Base-by-base conservation (phyloP, 768 basidiomycete species). In the Phylloporus rhodoxanthus region DNA sequence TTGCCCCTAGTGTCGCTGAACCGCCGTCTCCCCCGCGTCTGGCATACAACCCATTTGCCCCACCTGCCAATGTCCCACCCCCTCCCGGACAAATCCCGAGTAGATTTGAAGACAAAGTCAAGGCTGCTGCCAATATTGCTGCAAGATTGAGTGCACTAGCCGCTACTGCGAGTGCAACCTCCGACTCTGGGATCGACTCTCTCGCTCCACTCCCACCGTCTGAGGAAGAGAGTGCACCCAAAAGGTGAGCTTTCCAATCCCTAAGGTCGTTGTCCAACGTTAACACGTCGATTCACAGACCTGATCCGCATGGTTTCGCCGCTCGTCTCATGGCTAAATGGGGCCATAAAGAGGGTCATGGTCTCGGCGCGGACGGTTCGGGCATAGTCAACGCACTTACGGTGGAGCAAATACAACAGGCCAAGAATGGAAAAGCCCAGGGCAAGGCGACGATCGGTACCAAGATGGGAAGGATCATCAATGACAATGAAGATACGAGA, bases 271-370 rank as follows among this genome's bases (percentile, higher is more conserved):
- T 20, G 10, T 13, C 10, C 8, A 14, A 44, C 30, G 32, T 15
- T 44, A 36, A 28, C n/a, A 8, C 5, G 8, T 2, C 33, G 23
- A 37, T 43, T 36, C 20, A 38, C 14, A 76, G 77, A 47, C 72
- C 81, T 33, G 82, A 88, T 54, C 80, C 82, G 0, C 84, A 82
- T 48, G 79, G 78, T 11, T 91, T 94, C 58, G 91, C 91, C 28
- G 84, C 84, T 11, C 84, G 88, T 29, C 64, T 95, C 57, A 95
- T 96, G 92, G 89, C 88, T 3, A 96, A 93, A 70, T 94, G 88
- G 89, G 94, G 94, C 0, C 91, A 96, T 64, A 87, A 89, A 64
- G 90, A 91, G 64, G 95, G 95, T 1, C 85, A 92, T 68, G 94
- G 94, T 9, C 76, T 97, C 1, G 95, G 95, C 29, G 84, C 78